Conservation (phyloP, 2,329 filamentous ascomycete species). For the Calycina herbarum region DNA sequence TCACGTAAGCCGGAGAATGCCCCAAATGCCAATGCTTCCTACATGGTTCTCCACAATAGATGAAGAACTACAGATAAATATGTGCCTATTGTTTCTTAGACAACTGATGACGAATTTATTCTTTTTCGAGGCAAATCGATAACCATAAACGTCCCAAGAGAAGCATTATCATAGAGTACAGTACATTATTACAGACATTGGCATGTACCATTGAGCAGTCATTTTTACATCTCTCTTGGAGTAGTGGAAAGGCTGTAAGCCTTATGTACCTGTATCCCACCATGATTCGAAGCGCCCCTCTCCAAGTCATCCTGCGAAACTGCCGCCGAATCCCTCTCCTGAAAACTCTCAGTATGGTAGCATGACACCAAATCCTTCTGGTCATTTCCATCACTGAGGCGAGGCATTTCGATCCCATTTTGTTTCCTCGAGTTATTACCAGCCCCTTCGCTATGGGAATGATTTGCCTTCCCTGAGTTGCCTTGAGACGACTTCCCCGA, state of each 20-base stretch:
- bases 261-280: not conserved
- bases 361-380: conserved; percentile 4
- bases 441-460: not conserved
- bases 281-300: not conserved
- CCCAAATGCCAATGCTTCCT: no score
- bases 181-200: no score
- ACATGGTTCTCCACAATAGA: no score
- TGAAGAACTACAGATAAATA: no score
- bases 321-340: not conserved
- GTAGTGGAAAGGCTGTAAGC: not conserved
- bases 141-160: no score
- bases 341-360: not conserved
- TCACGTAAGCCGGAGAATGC: no score
- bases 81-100: no score
- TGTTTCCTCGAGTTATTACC: no score
- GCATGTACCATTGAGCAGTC: no score
- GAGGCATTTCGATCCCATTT: not conserved
- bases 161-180: no score
- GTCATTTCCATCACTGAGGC: conserved; percentile 7
- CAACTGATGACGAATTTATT: no score
- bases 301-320: not conserved
- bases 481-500: not conserved
- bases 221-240: not conserved
- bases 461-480: not conserved
- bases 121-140: no score